Evolutionary conservation across 148 eudicot genomes (phyloP), one percentile per base, ranked within the genome.

Genomic region (Fagopyrum homotropicum): DNA sequence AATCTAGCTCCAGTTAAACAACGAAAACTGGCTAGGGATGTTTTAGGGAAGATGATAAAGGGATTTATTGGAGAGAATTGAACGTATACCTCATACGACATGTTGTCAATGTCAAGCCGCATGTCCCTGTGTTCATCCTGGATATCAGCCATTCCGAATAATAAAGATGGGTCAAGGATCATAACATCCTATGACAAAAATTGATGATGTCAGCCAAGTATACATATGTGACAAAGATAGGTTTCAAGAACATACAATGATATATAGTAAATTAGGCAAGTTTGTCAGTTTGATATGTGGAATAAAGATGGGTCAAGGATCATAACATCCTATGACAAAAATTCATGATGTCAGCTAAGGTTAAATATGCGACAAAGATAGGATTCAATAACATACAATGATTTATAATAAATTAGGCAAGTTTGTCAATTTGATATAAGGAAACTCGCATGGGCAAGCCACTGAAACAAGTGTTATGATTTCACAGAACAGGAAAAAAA

Each of bases 21-120:
- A 29, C 45, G 5, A 63, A 12, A 11, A 30, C 12, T 8, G 2
- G 26, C 9, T 4, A 9, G 1, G 69, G 16, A 9, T 2, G 0
- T 6, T 11, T 56, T 56, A 16, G 61, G 29, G 7, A 19, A 56
- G 7, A n/a, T 30, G n/a, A 60, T 22, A 4, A 60, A 26, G 43
- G 66, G 4, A 22, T 60, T 60, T 60, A 9, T 60, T 57, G 35
- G 35, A 70, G 54, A 12, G 40, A 50, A 61, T 45, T 43, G 40
- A 35, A 22, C 26, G 40, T 73, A 78, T 76, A 91, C 98, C 93
- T 94, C 98, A 69, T 94, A 95, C 55, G 99, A 95, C 99, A 95
- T 95, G 89, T 90, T 95, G 82, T 95, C 99, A 48, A 95, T 91
- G 77, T 95, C 99, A 30, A 95, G 89, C 40, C 99, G 86, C 99